Evolutionary conservation across 2,329 filamentous ascomycete species (phyloP).

Genomic region (Apiospora rasikravindrae): DNA sequence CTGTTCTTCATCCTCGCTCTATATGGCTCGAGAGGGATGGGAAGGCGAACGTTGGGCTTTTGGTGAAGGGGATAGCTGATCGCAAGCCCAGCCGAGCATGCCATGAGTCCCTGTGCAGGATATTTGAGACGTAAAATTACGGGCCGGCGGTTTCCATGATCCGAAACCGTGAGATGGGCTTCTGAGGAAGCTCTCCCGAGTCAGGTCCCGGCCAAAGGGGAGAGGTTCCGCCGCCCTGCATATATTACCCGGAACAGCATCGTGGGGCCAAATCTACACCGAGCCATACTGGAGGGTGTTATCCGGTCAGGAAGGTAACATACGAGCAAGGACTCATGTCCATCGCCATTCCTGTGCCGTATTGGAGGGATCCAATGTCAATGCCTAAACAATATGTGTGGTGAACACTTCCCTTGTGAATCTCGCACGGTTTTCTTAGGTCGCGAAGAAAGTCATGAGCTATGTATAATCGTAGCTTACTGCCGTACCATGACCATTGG

Average conservation of each 20-base stretch:
- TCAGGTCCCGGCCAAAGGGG: background rate
- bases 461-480: background rate
- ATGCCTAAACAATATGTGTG: background rate
- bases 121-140: background rate
- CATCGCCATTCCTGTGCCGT: too few species aligned
- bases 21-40: background rate
- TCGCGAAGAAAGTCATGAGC: background rate
- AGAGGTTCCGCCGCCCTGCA: background rate
- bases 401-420: background rate
- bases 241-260: background rate
- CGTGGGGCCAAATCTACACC: background rate
- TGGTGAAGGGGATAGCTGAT: background rate
- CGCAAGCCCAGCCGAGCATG: background rate
- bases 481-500: background rate
- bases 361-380: too few species aligned
- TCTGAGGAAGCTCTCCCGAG: background rate
- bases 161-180: constrained; percentile 14
- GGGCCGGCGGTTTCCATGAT: background rate
- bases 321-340: too few species aligned
- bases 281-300: too few species aligned
- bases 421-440: background rate
- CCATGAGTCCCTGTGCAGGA: background rate
- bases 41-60: background rate
- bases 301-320: too few species aligned
- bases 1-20: background rate